Evolutionary conservation across 2,329 filamentous ascomycete species (phyloP), one percentile per base, ranked within the genome.

Genomic region (Sarocladium kiliense): DNA sequence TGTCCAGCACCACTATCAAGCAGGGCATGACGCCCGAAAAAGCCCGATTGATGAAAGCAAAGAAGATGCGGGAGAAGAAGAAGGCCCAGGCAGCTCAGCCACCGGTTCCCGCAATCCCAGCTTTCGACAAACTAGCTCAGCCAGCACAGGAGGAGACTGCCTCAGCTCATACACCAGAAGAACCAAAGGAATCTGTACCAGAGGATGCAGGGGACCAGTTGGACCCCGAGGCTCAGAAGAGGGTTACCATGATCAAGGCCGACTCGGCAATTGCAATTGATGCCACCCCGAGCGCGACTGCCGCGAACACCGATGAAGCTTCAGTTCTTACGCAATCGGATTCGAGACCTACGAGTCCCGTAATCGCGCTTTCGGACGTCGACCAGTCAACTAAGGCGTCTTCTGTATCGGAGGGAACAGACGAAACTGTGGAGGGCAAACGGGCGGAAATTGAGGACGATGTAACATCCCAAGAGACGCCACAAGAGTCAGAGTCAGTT

Each of bases 1-100:
- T 71, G 27, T 65, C 70, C 3, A 60, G 75, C 55, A 74, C 77
- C 14, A 66, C 78, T 62, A 70, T 76, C 5, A 74, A 73, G 62
- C 71, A 73, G 69, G 63, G 77, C 68, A 87, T 95, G 64, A 91
- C 90, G 1, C 89, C 90, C 1, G 94, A 99, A 69, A 97, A 95
- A 74, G 85, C 89, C 58, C 82, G 94, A 55, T 76, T 99, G 59
- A 92, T 96, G 89, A 97, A 95, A 74, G 94, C 94, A 7, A 80
- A 97, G 73, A 89, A 97, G 70, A 72, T 97, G 62, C 82, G 93
- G 54, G 94, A 95, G 71, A 91, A 88, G 71, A 91, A 91, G 69
- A 85, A 74, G 67, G 67, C 58, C 56, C 69, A 58, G 18, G 58
- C 58, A 57, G 44, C 44, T 23, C 55, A 12, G 50, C 54, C 19